Conservation (phyloP, 805 yeast species). For the Cyberlindnera nakhonratchasimensis region DNA sequence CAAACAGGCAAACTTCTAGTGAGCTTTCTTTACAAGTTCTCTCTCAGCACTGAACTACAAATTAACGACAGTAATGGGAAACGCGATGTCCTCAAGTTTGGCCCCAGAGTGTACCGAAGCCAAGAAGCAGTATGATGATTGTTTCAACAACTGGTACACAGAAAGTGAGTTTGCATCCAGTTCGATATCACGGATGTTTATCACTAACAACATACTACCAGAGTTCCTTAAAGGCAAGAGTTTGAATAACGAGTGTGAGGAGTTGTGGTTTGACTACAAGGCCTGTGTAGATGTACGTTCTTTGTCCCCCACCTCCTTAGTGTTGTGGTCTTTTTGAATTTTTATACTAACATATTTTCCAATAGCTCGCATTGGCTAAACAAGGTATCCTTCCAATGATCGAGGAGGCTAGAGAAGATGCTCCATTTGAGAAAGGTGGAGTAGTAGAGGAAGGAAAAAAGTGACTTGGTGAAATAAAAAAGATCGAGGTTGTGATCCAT, state of each 20-base stretch:
- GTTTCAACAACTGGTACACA: conserved; percentile 94
- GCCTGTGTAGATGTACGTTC: conserved; percentile 72
- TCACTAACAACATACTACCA: conserved; percentile 6
- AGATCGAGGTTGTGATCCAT: no score
- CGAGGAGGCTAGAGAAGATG: conserved; percentile 86
- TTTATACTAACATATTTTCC: conserved; percentile 9
- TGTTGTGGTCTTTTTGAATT: no score
- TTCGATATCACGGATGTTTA: neutral
- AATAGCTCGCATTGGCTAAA: conserved; percentile 50
- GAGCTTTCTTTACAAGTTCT: no score
- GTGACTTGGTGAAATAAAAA: neutral
- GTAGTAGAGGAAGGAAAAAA: conserved; percentile 15
- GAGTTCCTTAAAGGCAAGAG: conserved; percentile 56
- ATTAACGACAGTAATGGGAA: conserved; percentile 50
- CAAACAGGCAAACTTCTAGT: no score
- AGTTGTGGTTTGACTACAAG: conserved; percentile 82
- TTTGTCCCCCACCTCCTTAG: no score
- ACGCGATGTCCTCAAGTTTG: conserved; percentile 77
- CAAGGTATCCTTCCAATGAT: conserved; percentile 79
- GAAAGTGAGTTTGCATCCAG: conserved; percentile 49
- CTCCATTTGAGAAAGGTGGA: conserved; percentile 79
- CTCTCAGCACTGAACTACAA: no score
- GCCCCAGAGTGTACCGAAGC: conserved; percentile 95
- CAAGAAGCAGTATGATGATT: conserved; percentile 83
- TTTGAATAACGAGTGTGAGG: conserved; percentile 83